Evolutionary conservation across 225 moss, liverwort and hornwort genomes (phyloP), one percentile per base, ranked within the genome.

Genomic region (Climacium dendroides): DNA sequence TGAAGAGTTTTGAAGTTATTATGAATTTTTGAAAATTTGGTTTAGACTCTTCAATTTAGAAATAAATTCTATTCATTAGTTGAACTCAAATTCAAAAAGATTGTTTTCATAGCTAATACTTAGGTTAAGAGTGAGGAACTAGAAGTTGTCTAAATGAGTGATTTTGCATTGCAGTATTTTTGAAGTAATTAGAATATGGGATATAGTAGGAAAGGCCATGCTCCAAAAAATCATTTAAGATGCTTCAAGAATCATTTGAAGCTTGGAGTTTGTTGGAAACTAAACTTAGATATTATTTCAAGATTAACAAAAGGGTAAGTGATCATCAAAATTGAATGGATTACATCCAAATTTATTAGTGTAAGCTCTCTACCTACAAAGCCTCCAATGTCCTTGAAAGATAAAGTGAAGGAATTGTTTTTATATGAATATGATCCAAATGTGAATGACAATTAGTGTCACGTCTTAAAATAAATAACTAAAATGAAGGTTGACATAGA

Each of bases 261-360:
- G 19, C 7, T 32, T 74, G 6, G 7, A 50, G 8, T 74, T 19
- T 50, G 7, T 18, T 18, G 2, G 3, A 32, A 74, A 7, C 4
- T 12, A 74, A 50, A 19, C 0, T 0, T 50, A 13, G 19, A 32
- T 47, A 47, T 74, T 48, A 12, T 48, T 74, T 73, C 1, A 43
- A 1, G 0, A 71, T 71, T 43, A 5, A 24, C 9, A 32, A 4
- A 43, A 43, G 1, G 15, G 0, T 3, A 8, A 15, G 14, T 70
- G 5, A 41, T 25, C 8, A 41, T 14, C 5, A 71, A 43, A 28
- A 28, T 43, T 16, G 5, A 71, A 26, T 43, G 43, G 25, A 71
- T 26, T 5, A 9, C 24, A 71, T 43, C 16, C 15, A 71, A 43
- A 43, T 43, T 71, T 9, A 28, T 15, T 5, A 45, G 8, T 45